phyloP scores from a whole-genome alignment of 169 alveolate species.

The Ichthyophthirius multifiliis region DNA sequence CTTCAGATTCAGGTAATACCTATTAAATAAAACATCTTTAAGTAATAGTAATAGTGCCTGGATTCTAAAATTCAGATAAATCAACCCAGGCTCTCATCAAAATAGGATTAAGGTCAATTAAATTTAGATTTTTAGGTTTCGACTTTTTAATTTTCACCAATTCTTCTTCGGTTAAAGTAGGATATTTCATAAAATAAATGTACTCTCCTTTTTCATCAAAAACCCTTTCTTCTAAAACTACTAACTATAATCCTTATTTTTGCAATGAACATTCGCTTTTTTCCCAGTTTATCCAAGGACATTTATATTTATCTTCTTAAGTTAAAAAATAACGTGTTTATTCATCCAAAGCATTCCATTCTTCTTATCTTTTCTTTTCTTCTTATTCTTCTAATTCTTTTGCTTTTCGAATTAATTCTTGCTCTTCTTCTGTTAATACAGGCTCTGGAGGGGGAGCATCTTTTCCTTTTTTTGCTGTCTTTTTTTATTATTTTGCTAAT shows the following conservation, averaged over 20 bases:
- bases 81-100: conserved; percentile 42
- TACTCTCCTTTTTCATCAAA: conserved; percentile 42
- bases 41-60: conserved; percentile 6
- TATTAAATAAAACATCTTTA: conserved; percentile 23
- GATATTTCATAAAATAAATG: conserved; percentile 25
- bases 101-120: conserved; percentile 26
- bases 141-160: conserved; percentile 25
- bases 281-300: conserved; percentile 27
- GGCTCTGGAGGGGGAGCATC: conserved; percentile 28
- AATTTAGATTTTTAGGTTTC: conserved; percentile 36
- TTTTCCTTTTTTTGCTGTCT: conserved; percentile 21
- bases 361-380: conserved; percentile 27
- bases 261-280: neutral
- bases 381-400: conserved; percentile 41
- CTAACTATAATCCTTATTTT: conserved; percentile 6
- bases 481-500: conserved; percentile 27
- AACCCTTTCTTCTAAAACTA: conserved; percentile 28
- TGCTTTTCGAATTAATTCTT: conserved; percentile 11
- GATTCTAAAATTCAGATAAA: conserved; percentile 20
- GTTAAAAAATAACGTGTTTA: conserved; percentile 21
- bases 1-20: conserved; percentile 12
- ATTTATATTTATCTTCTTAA: conserved; percentile 23
- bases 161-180: conserved; percentile 40
- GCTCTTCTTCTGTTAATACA: conserved; percentile 31
- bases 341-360: conserved; percentile 41